Evolutionary conservation across 2,329 filamentous ascomycete genomes (phyloP).

Genomic region (Chaetomium sp.): DNA sequence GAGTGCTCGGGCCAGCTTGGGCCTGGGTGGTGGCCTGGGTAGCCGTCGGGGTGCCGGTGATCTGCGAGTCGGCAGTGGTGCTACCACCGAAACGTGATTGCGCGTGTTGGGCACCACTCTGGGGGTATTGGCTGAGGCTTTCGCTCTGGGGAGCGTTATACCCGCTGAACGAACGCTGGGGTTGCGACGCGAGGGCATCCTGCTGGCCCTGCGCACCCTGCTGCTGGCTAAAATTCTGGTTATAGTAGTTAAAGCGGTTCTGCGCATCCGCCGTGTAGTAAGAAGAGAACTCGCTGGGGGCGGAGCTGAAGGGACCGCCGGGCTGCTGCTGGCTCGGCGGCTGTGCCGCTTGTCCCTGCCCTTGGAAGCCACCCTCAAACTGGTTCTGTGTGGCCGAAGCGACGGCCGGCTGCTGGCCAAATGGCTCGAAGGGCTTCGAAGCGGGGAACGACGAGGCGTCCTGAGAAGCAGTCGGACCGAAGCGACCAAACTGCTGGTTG

Average conservation of each 20-base stretch:
- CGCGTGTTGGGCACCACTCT: constrained; percentile 69
- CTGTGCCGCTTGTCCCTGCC: constrained; percentile 61
- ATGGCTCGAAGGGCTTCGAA: constrained; percentile 87
- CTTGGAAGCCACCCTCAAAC: constrained; percentile 59
- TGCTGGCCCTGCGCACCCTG: constrained; percentile 67
- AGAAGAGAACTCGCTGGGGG: constrained; percentile 76
- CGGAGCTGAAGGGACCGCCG: constrained; percentile 70
- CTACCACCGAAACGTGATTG: constrained; percentile 57
- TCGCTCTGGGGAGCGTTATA: constrained; percentile 69
- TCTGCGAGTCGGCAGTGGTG: constrained; percentile 67
- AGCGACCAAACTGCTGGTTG: constrained; percentile 70
- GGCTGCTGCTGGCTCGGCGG: constrained; percentile 62
- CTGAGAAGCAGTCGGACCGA: constrained; percentile 62
- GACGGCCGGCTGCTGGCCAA: constrained; percentile 70
- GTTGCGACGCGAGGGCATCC: constrained; percentile 68
- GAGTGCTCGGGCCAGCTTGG: constrained; percentile 40
- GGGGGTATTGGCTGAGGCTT: constrained; percentile 70
- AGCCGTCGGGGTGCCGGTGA: constrained; percentile 87
- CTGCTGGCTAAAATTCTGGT: constrained; percentile 60
- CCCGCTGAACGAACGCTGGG: constrained; percentile 72
- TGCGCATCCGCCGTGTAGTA: constrained; percentile 81
- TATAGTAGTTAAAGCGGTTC: constrained; percentile 74
- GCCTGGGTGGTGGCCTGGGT: constrained; percentile 68
- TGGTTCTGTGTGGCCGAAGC: constrained; percentile 52
- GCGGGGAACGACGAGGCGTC: constrained; percentile 59